phyloP scores from a whole-genome alignment of 2,329 filamentous ascomycete genomes.

The Pseudogymnoascus sp. region DNA sequence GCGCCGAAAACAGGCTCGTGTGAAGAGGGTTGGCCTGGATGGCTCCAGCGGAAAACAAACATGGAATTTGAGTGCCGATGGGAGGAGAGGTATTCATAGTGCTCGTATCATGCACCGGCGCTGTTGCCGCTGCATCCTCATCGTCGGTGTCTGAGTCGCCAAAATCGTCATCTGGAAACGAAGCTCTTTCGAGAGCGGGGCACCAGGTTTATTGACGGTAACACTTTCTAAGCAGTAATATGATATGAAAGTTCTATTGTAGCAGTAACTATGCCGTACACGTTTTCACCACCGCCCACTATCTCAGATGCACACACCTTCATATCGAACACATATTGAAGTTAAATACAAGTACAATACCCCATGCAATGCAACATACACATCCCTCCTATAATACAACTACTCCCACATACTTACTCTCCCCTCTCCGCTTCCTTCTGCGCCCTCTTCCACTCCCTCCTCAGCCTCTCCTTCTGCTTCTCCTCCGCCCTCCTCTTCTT shows the following conservation, averaged over 20 bases:
- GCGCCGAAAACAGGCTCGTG: too few species aligned
- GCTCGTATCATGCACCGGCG: too few species aligned
- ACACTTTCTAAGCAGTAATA: not conserved
- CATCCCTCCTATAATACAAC: conserved; percentile 2
- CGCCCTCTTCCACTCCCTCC: conserved; percentile 9
- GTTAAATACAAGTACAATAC: conserved; percentile 2
- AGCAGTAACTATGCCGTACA: not conserved
- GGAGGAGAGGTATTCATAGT: too few species aligned
- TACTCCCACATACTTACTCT: not conserved
- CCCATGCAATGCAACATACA: conserved; percentile 8
- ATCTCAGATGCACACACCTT: not conserved
- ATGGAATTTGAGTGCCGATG: too few species aligned
- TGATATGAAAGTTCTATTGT: conserved; percentile 8
- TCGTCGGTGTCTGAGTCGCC: too few species aligned
- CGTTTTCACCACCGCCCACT: not conserved
- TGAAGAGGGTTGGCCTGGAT: too few species aligned
- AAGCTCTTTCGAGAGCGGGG: too few species aligned
- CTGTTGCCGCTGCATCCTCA: too few species aligned
- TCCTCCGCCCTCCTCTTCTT: conserved; percentile 18
- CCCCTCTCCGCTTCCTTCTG: conserved; percentile 12
- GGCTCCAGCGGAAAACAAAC: too few species aligned
- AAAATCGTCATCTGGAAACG: too few species aligned
- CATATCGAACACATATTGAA: conserved; percentile 5
- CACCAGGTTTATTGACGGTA: too few species aligned
- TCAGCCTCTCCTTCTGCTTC: conserved; percentile 12